Evolutionary conservation across 139 green algal genomes (phyloP), one percentile per base, ranked within the genome.

Genomic region (Trebouxia sp.): DNA sequence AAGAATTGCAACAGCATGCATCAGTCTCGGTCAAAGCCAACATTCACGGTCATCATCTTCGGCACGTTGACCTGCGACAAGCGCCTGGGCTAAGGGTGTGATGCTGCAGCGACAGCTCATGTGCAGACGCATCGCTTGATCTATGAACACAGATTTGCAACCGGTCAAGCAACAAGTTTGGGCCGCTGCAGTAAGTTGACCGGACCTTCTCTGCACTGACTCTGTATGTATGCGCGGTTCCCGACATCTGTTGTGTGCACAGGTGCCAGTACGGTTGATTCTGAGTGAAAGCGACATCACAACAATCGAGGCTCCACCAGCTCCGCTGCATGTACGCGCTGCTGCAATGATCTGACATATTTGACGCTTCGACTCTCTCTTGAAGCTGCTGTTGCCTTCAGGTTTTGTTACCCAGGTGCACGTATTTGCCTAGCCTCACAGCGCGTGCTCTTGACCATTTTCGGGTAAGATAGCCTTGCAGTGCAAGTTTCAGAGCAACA

Each of bases 391-490:
- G 50, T 22, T 22, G 3, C 50, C 26, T 74, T 28, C 69, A 77
- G 69, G 41, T 56, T 24, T 26, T 77, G 69, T n/a, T 77, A 5
- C 69, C 69, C 11, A 32, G 69, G 1, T 56, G n/a, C 26, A 38
- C 41, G 11, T 77, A 77, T 9, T 26, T 77, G n/a, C 69, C 69
- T 37, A 77, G 41, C 26, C 39, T 77, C 0, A 15, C 55, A 3
- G 42, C 53, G 6, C 69, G 9, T 51, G 69, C 69, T 26, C 41
- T 77, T 35, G 24, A 77, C 22, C 69, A 77, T 35, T 77, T 77
- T 26, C 42, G 43, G n/a, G 69, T 77, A 77, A 72, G 62, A 12
- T 50, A 22, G 32, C 32, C 10, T 7, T 30, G 30, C 56, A 35
- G n/a, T n/a, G n/a, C n/a, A n/a, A n/a, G n/a, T n/a, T 42, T 24